phyloP scores from a whole-genome alignment of 805 yeast genomes.

The Monosporozyma solicola region DNA sequence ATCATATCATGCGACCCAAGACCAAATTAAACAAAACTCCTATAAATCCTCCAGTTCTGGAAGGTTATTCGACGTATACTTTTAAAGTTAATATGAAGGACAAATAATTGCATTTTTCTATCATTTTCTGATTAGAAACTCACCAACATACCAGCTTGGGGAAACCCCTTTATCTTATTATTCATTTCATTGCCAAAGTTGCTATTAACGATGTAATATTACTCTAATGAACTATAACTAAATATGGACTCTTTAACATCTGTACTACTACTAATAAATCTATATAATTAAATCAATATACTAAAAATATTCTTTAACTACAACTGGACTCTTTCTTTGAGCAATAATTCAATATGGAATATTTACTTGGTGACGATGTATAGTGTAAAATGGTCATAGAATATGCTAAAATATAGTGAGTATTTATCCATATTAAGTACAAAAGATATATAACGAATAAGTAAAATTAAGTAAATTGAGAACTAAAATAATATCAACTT shows the following conservation, averaged over 20 bases:
- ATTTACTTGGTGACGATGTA: not conserved
- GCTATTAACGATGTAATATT: not conserved
- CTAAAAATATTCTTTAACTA: not conserved
- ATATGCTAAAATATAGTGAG: not conserved
- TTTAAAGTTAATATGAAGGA: slow-evolving; percentile 18
- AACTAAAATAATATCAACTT: not conserved
- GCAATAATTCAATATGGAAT: not conserved
- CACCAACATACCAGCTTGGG: too few relatives aligned
- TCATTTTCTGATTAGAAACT: not conserved
- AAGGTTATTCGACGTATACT: slow-evolving; percentile 16
- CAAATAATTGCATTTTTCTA: not conserved
- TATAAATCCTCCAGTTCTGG: slow-evolving; percentile 6
- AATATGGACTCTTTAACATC: not conserved
- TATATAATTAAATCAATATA: not conserved
- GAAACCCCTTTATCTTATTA: not conserved
- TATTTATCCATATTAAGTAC: not conserved
- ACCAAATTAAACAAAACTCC: slow-evolving; percentile 7
- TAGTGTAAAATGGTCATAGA: not conserved
- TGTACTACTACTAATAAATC: not conserved
- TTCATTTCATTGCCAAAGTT: not conserved
- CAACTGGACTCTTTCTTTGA: not conserved
- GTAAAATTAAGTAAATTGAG: not conserved
- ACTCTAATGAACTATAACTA: not conserved
- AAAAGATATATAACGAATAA: not conserved
- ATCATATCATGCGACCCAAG: not conserved